Evolutionary conservation across 2,329 filamentous ascomycete species (phyloP).

Genomic region (Botryotinia calthae): DNA sequence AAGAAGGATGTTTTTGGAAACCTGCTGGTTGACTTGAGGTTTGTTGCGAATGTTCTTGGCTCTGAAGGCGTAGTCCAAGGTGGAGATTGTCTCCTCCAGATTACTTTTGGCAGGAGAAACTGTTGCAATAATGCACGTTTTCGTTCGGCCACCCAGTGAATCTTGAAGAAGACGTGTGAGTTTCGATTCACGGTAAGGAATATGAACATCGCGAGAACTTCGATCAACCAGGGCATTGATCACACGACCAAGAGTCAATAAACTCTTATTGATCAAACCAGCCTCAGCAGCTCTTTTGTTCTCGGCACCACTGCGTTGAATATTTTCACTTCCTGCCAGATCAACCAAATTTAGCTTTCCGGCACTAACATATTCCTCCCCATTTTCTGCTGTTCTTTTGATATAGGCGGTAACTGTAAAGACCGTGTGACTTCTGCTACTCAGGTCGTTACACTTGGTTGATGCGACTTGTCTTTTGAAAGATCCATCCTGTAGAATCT

Average conservation of each 20-base stretch:
- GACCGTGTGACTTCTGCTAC: constrained; percentile 93
- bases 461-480: constrained; percentile 96
- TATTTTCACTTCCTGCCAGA: constrained; percentile 95
- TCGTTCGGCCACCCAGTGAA: constrained; percentile 90
- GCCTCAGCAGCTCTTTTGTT: constrained; percentile 97
- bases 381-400: constrained; percentile 75
- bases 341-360: constrained; percentile 97
- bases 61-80: constrained; percentile 93
- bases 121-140: constrained; percentile 98
- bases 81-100: constrained; percentile 96
- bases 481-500: constrained; percentile 83
- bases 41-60: constrained; percentile 99
- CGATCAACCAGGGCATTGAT: constrained; percentile 96
- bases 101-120: constrained; percentile 93
- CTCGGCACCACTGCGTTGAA: constrained; percentile 92
- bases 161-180: constrained; percentile 93
- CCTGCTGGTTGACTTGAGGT: constrained; percentile 86
- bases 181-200: constrained; percentile 91
- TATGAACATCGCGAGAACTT: constrained; percentile 62
- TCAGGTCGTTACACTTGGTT: constrained; percentile 99
- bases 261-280: constrained; percentile 95
- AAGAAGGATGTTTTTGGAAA: constrained; percentile 90
- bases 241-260: constrained; percentile 90
- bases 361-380: constrained; percentile 84
- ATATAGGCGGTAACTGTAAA: constrained; percentile 94